phyloP scores from a whole-genome alignment of 2,329 filamentous ascomycete genomes.

The Thelonectria discophora region DNA sequence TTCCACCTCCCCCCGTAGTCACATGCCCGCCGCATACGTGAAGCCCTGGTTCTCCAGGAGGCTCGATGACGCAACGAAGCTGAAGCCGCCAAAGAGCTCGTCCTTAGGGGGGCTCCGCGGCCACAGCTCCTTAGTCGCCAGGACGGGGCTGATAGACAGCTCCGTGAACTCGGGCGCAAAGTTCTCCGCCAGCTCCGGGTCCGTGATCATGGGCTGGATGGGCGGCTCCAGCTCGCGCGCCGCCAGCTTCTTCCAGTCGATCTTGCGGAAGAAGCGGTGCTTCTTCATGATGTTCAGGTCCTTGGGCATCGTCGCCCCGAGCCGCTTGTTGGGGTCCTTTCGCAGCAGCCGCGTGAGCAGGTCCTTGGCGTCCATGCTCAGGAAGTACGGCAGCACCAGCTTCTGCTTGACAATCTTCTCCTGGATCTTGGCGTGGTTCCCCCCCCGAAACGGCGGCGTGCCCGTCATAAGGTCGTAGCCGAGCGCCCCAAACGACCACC shows the following conservation, averaged over 20 bases:
- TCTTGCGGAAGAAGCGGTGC: constrained; percentile 96
- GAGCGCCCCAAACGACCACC: constrained; percentile 97
- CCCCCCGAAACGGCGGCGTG: constrained; percentile 86
- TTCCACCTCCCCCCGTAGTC: constrained; percentile 18
- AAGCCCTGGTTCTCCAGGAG: constrained; percentile 61
- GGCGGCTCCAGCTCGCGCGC: constrained; percentile 85
- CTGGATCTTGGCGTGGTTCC: constrained; percentile 93
- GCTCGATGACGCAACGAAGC: constrained; percentile 68
- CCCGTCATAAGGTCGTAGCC: constrained; percentile 94
- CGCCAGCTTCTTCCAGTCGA: constrained; percentile 91
- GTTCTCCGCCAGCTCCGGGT: constrained; percentile 96
- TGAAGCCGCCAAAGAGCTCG: constrained; percentile 71
- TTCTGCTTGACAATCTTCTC: constrained; percentile 97
- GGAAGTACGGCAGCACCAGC: constrained; percentile 85
- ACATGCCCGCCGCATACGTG: constrained; percentile 36
- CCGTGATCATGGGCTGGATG: constrained; percentile 92
- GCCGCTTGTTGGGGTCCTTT: constrained; percentile 90
- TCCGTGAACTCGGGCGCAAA: constrained; percentile 94
- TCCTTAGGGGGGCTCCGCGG: constrained; percentile 55
- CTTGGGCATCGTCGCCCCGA: constrained; percentile 88
- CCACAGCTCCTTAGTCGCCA: constrained; percentile 57
- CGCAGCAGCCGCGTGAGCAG: constrained; percentile 87
- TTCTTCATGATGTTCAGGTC: constrained; percentile 87
- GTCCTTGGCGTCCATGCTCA: constrained; percentile 92
- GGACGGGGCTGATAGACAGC: constrained; percentile 78